Percentiles rank a stretch among this genome's conserved stretches.
phyloP scores from a whole-genome alignment of 148 eudicot genomes.

The Rhododendron griersonianum region DNA sequence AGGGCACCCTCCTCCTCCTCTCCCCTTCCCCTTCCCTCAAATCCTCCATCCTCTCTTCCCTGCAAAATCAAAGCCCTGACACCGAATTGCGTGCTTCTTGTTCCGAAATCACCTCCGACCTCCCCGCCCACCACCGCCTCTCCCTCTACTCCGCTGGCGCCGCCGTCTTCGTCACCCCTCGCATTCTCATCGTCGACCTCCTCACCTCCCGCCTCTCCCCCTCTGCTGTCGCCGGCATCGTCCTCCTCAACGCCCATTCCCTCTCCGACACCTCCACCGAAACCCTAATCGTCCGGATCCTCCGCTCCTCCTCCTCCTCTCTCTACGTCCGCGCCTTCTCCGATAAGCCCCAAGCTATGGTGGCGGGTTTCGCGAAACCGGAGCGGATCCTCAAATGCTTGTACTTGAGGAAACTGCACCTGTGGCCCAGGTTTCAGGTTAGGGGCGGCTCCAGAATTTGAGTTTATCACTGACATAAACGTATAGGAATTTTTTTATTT shows the following conservation, averaged over 20 bases:
- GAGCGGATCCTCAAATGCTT: slow-evolving; percentile 77
- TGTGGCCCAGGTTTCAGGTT: slow-evolving; percentile 89
- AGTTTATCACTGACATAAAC: neutral
- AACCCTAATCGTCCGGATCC: slow-evolving; percentile 75
- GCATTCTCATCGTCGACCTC: slow-evolving; percentile 86
- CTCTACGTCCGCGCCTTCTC: slow-evolving; percentile 75
- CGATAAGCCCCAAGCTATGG: slow-evolving; percentile 82
- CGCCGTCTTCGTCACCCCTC: slow-evolving; percentile 55
- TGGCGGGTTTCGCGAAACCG: slow-evolving; percentile 79
- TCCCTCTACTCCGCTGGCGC: slow-evolving; percentile 66
- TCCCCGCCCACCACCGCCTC: slow-evolving; percentile 53
- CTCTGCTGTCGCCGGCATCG: slow-evolving; percentile 54
- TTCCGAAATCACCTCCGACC: slow-evolving; percentile 70
- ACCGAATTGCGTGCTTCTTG: neutral
- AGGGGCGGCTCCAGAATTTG: neutral
- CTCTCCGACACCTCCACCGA: slow-evolving; percentile 78
- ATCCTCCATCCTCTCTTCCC: slow-evolving; percentile 38
- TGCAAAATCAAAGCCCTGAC: slow-evolving; percentile 21
- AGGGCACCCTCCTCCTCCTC: slow-evolving; percentile 67
- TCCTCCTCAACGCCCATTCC: slow-evolving; percentile 68
- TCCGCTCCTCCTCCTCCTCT: slow-evolving; percentile 44
- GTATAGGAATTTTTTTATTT: too few species aligned
- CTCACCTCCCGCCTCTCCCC: slow-evolving; percentile 57
- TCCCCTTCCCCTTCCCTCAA: slow-evolving; percentile 39
- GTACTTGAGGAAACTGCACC: slow-evolving; percentile 62